A percentile compares a stretch with the other conserved stretches of the same genome.
Evolutionary conservation across 805 yeast genomes (phyloP).

Genomic region (Saccharomyces mikatae): DNA sequence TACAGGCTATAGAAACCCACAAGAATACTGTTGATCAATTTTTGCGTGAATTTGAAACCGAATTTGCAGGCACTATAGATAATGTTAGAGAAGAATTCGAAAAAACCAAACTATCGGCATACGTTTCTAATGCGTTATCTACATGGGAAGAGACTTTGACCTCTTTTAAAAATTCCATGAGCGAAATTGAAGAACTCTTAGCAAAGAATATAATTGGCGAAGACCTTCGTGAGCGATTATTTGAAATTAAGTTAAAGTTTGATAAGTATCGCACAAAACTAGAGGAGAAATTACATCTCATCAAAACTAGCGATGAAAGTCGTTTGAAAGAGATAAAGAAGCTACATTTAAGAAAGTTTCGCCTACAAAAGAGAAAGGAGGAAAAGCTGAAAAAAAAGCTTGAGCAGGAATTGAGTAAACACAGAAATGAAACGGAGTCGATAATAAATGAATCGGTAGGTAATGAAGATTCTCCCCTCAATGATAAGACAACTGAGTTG

Average conservation of each 20-base stretch:
- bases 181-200: constrained; percentile 18
- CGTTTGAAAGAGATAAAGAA: constrained; percentile 28
- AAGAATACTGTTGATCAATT: constrained; percentile 41
- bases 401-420: constrained; percentile 3
- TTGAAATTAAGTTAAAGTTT: constrained; percentile 26
- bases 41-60: constrained; percentile 35
- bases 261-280: constrained; percentile 15
- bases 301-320: constrained; percentile 21
- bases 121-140: constrained; percentile 7
- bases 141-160: constrained; percentile 9
- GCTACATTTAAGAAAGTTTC: constrained; percentile 16
- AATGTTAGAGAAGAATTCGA: constrained; percentile 47
- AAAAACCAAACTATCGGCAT: constrained; percentile 32
- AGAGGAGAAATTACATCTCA: constrained; percentile 8
- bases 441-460: background rate
- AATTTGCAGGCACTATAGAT: constrained; percentile 37
- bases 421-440: background rate
- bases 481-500: background rate
- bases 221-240: constrained; percentile 25
- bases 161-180: constrained; percentile 10
- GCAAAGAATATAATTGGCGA: constrained; percentile 17
- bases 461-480: background rate
- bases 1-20: constrained; percentile 37
- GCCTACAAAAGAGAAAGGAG: constrained; percentile 24
- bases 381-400: constrained; percentile 12